Base-by-base conservation (phyloP, 2,329 filamentous ascomycete genomes). In the Aciculosporium take region DNA sequence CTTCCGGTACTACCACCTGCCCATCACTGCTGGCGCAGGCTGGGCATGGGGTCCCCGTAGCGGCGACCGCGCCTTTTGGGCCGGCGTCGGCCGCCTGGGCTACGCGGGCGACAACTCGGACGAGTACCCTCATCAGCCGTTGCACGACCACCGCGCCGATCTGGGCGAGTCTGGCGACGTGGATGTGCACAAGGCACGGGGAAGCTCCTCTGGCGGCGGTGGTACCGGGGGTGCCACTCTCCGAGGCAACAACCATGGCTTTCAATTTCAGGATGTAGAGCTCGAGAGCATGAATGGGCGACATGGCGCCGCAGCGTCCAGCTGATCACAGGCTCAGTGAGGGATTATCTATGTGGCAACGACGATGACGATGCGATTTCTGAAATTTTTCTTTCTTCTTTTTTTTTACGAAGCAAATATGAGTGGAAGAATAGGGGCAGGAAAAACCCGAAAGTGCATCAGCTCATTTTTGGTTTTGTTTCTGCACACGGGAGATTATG, bases 21-120 rank as follows among this genome's bases (percentile, higher is more conserved):
- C 87, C 1, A 77, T 94, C 47, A 53, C 50, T 18, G 53, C 56
- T n/a, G 86, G 86, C 6, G 82, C 81, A 2, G 88, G 88, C 12
- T 94, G 87, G 86, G 78, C 84, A 0, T 94, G 87, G 88, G 86
- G 82, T 3, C 79, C 86, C 0, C 71, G 88, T 39, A 83, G 74
- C 52, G 66, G 68, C 33, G 71, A 79, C 41, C 71, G 84, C 46
- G 84, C 85, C 0, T 94, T 88, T 58, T 86, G 81, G 67, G 78
- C 84, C 15, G 83, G 82, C 10, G 71, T 85, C 1, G 83, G 76
- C 1, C 71, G 69, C 33, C 64, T 69, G 47, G 74, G 71, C 46
- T 77, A 73, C 49, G 70, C 69, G 9, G 44, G 44, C n/a, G 69
- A 65, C 10, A 61, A 68, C 47, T 46, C 59, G 7, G 52, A 53